Evolutionary conservation across 2,329 filamentous ascomycete genomes (phyloP).

Genomic region (Tolypocladium endophyticum): DNA sequence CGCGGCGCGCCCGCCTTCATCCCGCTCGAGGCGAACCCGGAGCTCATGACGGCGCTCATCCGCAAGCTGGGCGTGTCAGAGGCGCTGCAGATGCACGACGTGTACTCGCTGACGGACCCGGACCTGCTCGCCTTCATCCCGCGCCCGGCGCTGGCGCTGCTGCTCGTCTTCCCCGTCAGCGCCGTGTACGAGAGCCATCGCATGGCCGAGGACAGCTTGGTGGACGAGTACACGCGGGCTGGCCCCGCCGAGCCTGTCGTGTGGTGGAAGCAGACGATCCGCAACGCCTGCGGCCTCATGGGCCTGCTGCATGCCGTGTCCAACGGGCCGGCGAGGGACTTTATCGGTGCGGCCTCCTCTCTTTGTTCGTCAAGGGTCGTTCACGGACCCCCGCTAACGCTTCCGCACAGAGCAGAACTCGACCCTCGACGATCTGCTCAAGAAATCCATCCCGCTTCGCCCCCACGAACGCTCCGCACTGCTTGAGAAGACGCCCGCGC

Average conservation of each 20-base stretch:
- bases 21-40: slow-evolving; percentile 65
- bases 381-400: neutral
- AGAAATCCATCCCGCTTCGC: slow-evolving; percentile 57
- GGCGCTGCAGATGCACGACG: slow-evolving; percentile 75
- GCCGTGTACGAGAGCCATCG: slow-evolving; percentile 70
- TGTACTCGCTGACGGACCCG: slow-evolving; percentile 81
- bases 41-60: slow-evolving; percentile 75
- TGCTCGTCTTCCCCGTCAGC: slow-evolving; percentile 85
- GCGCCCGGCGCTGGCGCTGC: slow-evolving; percentile 75
- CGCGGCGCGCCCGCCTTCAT: slow-evolving; percentile 38
- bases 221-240: slow-evolving; percentile 53
- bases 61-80: slow-evolving; percentile 74
- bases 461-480: slow-evolving; percentile 59
- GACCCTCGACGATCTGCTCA: slow-evolving; percentile 54
- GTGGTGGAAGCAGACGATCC: slow-evolving; percentile 94
- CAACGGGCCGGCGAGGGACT: slow-evolving; percentile 60
- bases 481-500: slow-evolving; percentile 63
- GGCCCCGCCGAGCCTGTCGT: slow-evolving; percentile 66
- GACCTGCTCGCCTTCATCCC: slow-evolving; percentile 80
- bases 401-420: slow-evolving; percentile 32
- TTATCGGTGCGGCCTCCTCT: slow-evolving; percentile 36
- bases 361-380: neutral
- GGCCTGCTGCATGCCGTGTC: slow-evolving; percentile 72
- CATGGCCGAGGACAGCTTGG: slow-evolving; percentile 57
- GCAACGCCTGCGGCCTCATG: slow-evolving; percentile 87